Evolutionary conservation across 2,329 filamentous ascomycete genomes (phyloP), one percentile per base, ranked within the genome.

Genomic region (Fusarium sp.): DNA sequence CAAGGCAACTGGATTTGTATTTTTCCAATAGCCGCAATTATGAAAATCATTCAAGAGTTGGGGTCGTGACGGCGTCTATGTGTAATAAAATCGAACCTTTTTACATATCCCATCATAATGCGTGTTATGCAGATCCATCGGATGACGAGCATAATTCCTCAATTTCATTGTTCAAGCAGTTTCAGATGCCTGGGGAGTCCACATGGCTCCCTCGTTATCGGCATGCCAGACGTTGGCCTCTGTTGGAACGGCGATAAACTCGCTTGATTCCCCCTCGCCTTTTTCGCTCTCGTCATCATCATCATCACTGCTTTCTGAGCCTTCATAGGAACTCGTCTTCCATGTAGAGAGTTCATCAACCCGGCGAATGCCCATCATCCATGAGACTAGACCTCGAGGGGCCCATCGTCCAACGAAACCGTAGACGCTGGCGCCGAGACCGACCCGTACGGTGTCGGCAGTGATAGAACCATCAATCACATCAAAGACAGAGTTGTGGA

Each of bases 401-500:
- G 91, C 85, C 87, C 91, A 95, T 37, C 87, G 86, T 8, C 94
- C 96, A 10, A 98, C 91, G 29, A 97, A 84, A 37, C 92, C 91
- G 78, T 98, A 98, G 1, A 94, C 84, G 56, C 91, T 84, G 49
- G 93, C 93, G 9, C 96, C 96, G 50, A 94, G 88, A 2, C 96
- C 96, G 17, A 97, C 91, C 58, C 92, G 90, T 67, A 95, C 87
- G 2, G 91, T 87, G 35, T 87, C 82, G 45, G 82, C 83, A 25
- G 85, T 86, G 69, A 86, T 83, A 18, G 84, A 86, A 41, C 88
- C 86, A 67, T 92, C 90, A 54, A 98, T 87, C 33, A 96, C 92
- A 76, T 98, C 95, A 76, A 97, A 96, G 11, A 99, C 90, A 4
- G 92, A 90, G 74, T 93, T 90, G 79, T 98, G 92, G 54, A 99